These are phyloP conservation scores for Hypocreales sp. DNA, from an alignment of 2,329 filamentous ascomycete genomes.

Conservation along the genomic window DNA sequence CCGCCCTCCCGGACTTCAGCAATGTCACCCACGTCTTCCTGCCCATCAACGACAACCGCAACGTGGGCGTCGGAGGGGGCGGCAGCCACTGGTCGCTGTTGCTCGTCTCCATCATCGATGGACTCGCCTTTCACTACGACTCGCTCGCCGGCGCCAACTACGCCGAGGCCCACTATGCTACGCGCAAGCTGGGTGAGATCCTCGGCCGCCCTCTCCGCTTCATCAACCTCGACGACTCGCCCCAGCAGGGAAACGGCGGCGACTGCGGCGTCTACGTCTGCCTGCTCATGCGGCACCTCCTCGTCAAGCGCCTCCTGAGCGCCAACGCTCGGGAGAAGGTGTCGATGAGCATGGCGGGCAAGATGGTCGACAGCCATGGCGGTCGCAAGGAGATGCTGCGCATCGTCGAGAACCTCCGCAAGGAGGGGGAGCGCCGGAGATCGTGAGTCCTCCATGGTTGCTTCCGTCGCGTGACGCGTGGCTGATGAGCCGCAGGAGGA, in stretches of 20 bases:
- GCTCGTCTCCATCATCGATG: conserved; percentile 75
- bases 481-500: conserved; percentile 13
- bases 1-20: conserved; percentile 67
- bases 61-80: conserved; percentile 64
- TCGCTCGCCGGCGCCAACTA: conserved; percentile 64
- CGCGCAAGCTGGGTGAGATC: conserved; percentile 52
- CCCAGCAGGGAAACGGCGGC: conserved; percentile 80
- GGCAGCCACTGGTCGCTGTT: conserved; percentile 92
- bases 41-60: conserved; percentile 79
- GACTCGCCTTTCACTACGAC: conserved; percentile 94
- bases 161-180: conserved; percentile 53
- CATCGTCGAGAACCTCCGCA: conserved; percentile 74
- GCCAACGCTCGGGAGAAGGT: conserved; percentile 75
- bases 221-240: conserved; percentile 68
- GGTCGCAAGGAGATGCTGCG: conserved; percentile 82
- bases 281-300: conserved; percentile 83
- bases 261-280: conserved; percentile 97
- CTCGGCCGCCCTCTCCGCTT: conserved; percentile 56
- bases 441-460: conserved; percentile 53
- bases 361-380: conserved; percentile 63
- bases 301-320: conserved; percentile 66
- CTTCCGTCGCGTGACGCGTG: too few relatives aligned
- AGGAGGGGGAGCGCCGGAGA: conserved; percentile 72
- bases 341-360: conserved; percentile 82
- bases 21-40: conserved; percentile 86